phyloP scores from a whole-genome alignment of 768 basidiomycete genomes.

The Amanita subjunquillea region DNA sequence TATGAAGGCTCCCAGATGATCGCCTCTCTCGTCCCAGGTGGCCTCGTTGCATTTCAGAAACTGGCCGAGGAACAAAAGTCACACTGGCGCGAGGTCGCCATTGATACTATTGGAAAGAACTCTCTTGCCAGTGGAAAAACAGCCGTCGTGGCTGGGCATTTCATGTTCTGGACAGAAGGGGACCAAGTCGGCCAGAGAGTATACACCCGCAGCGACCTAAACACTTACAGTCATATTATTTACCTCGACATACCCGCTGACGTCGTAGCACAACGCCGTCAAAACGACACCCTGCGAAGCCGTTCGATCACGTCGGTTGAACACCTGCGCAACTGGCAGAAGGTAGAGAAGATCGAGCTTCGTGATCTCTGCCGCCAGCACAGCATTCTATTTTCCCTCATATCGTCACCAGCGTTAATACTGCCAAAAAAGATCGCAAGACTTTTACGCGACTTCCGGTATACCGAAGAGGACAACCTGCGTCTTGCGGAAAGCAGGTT shows the following conservation, averaged over 20 bases:
- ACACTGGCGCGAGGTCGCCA: constrained; percentile 10
- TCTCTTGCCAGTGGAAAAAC: constrained; percentile 10
- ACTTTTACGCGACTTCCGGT: constrained; percentile 10
- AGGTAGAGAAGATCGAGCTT: constrained; percentile 10
- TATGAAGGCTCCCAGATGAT: constrained; percentile 14
- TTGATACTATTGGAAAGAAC: constrained; percentile 9
- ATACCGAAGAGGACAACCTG: constrained; percentile 10
- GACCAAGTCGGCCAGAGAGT: constrained; percentile 9
- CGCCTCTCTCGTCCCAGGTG: constrained; percentile 12
- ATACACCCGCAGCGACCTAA: constrained; percentile 11
- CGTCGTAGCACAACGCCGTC: constrained; percentile 10
- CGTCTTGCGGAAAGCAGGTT: constrained; percentile 9
- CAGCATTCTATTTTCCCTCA: constrained; percentile 11
- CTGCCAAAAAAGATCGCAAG: constrained; percentile 6
- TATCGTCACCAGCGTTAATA: constrained; percentile 3
- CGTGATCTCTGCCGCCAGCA: constrained; percentile 13
- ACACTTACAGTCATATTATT: constrained; percentile 12
- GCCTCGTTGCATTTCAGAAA: constrained; percentile 13
- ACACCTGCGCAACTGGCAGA: constrained; percentile 14
- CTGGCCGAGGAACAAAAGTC: constrained; percentile 9
- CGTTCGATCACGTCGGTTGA: constrained; percentile 9
- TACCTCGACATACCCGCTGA: constrained; percentile 12
- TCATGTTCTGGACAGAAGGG: constrained; percentile 13
- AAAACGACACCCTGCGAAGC: constrained; percentile 7
- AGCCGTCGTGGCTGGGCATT: constrained; percentile 14